phyloP scores from a whole-genome alignment of 345 rosid genomes.

The Viola odorata region DNA sequence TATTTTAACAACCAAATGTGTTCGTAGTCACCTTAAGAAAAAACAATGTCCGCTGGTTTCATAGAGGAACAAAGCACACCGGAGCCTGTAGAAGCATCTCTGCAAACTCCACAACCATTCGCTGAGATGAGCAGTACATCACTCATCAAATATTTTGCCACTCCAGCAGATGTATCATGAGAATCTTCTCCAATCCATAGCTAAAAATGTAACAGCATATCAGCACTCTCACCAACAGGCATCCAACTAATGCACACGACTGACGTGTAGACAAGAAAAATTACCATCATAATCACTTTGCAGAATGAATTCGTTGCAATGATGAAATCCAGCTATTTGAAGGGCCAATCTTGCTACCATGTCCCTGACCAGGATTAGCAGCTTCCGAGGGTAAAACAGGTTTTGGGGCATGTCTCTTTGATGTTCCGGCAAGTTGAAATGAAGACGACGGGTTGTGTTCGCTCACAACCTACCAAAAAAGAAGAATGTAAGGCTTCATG shows the following conservation, averaged over 20 bases:
- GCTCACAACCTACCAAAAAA: constrained; percentile 31
- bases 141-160: constrained; percentile 27
- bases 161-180: constrained; percentile 27
- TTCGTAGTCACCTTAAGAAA: constrained; percentile 37
- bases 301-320: constrained; percentile 59
- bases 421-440: constrained; percentile 47
- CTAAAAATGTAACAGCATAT: constrained; percentile 23
- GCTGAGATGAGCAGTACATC: too few relatives aligned
- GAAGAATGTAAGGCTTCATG: not conserved
- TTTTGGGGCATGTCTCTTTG: constrained; percentile 54
- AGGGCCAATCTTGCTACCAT: constrained; percentile 47
- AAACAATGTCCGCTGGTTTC: constrained; percentile 18
- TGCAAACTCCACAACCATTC: not conserved
- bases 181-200: constrained; percentile 31
- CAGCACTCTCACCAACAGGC: constrained; percentile 20
- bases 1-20: constrained; percentile 29
- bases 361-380: constrained; percentile 48
- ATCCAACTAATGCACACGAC: constrained; percentile 15
- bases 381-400: constrained; percentile 46
- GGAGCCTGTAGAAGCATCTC: constrained; percentile 19
- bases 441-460: constrained; percentile 58
- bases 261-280: constrained; percentile 11
- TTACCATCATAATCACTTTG: constrained; percentile 52
- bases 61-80: constrained; percentile 22
- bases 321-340: constrained; percentile 74